A percentile compares a stretch with the other conserved stretches of the same genome.
Conservation (phyloP, 2,329 filamentous ascomycete genomes). For the Penicillium sp. region DNA sequence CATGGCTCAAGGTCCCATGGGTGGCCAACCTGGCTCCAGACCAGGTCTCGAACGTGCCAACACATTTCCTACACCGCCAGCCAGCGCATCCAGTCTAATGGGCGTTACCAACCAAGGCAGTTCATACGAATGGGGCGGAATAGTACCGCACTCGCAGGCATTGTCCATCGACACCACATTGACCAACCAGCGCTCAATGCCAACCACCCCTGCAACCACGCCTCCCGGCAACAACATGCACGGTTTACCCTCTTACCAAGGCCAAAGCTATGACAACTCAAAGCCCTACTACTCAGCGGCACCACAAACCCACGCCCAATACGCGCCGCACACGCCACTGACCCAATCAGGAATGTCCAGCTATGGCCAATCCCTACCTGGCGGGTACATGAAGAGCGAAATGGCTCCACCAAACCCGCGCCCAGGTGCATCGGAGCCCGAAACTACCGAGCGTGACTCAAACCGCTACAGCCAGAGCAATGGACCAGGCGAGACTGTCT, state of each 20-base stretch:
- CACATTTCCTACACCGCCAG: conserved; percentile 90
- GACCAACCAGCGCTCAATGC: conserved; percentile 79
- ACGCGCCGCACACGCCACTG: conserved; percentile 61
- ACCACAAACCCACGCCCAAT: conserved; percentile 65
- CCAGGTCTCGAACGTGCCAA: conserved; percentile 80
- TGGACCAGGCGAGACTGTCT: conserved; percentile 64
- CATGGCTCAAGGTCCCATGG: conserved; percentile 65
- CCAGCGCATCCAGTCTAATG: conserved; percentile 85
- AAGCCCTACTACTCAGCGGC: conserved; percentile 75
- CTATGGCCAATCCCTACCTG: conserved; percentile 56
- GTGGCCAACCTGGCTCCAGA: conserved; percentile 59
- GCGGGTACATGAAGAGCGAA: conserved; percentile 75
- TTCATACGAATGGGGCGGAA: conserved; percentile 75
- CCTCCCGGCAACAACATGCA: conserved; percentile 76
- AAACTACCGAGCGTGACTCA: conserved; percentile 67
- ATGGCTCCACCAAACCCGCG: conserved; percentile 78
- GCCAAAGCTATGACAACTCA: conserved; percentile 71
- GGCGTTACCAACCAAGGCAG: conserved; percentile 70
- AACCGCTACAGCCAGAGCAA: conserved; percentile 62
- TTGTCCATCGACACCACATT: conserved; percentile 79
- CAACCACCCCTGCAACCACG: conserved; percentile 85
- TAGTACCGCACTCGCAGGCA: conserved; percentile 64
- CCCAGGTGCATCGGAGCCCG: conserved; percentile 56
- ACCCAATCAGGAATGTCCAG: conserved; percentile 66
- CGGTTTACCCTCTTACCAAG: conserved; percentile 74